Conservation (phyloP, 1,139 yeast species). For the Arxiozyma slooffiae region DNA sequence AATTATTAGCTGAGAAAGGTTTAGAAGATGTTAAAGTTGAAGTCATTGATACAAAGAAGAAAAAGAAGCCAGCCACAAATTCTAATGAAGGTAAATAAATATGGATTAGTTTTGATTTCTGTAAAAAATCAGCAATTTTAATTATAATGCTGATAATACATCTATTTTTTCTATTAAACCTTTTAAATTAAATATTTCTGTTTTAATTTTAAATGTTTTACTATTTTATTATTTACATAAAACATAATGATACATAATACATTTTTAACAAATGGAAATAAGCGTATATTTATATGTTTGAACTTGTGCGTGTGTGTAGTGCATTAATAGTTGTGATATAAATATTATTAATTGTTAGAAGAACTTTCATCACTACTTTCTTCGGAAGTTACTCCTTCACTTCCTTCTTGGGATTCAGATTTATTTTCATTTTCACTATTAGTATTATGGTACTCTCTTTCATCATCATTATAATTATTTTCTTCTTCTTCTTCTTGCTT, state of each 20-base stretch:
- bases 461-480: not conserved
- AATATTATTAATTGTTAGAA: conserved; percentile 1
- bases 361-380: conserved; percentile 2
- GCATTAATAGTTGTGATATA: not conserved
- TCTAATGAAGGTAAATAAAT: conserved; percentile 14
- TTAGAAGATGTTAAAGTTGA: conserved; percentile 79
- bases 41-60: conserved; percentile 71
- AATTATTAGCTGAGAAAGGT: conserved; percentile 71
- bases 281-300: not conserved
- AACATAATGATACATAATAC: not conserved
- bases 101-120: not conserved
- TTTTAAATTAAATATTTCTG: too few species aligned
- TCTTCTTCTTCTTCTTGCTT: not conserved
- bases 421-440: not conserved
- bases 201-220: not conserved
- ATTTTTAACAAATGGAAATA: not conserved
- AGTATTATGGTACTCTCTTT: not conserved
- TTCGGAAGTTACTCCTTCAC: conserved; percentile 1
- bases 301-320: not conserved
- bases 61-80: conserved; percentile 42
- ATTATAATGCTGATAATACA: too few species aligned
- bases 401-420: not conserved
- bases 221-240: not conserved
- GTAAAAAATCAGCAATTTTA: not conserved
- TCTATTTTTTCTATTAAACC: too few species aligned